These are phyloP conservation scores for Cochliopodium minus DNA, from an alignment of 208 protist genomes.

Conservation along the genomic window DNA sequence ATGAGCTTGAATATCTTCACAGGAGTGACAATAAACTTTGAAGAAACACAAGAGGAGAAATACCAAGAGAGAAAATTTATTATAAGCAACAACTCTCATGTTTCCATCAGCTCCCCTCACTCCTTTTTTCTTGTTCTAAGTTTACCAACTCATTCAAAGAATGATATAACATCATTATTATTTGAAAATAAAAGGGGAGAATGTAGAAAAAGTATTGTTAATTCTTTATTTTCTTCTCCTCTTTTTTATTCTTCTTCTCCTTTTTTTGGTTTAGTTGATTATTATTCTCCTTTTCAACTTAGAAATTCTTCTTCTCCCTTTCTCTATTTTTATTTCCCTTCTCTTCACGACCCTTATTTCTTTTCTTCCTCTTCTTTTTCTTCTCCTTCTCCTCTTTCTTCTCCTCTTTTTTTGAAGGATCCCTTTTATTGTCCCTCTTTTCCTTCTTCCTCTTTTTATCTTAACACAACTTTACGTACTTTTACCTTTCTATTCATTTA, in stretches of 20 bases:
- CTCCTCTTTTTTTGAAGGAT: constrained; percentile 27
- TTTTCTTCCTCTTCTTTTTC: constrained; percentile 37
- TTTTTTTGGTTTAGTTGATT: background rate
- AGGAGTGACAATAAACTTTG: too few species aligned
- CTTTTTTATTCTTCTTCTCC: background rate
- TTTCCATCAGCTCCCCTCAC: too few species aligned
- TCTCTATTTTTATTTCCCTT: background rate
- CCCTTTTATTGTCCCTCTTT: constrained; percentile 15
- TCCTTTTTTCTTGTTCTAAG: too few species aligned
- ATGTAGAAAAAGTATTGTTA: too few species aligned
- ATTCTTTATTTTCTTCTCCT: too few species aligned
- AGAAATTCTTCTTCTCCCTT: background rate
- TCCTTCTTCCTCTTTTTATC: constrained; percentile 16
- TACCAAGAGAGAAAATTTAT: too few species aligned
- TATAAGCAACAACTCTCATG: too few species aligned
- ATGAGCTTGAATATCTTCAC: too few species aligned
- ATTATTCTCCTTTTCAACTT: background rate
- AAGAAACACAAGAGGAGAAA: too few species aligned
- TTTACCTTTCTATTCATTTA: constrained; percentile 11
- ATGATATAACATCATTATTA: too few species aligned
- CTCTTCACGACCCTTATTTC: constrained; percentile 14
- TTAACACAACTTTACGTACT: background rate
- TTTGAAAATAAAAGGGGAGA: too few species aligned
- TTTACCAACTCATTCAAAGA: too few species aligned
- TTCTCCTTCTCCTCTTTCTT: constrained; percentile 28